These are phyloP conservation scores for Zygoascus flipseniorum DNA, from an alignment of 805 yeast species.

Conservation along the genomic window DNA sequence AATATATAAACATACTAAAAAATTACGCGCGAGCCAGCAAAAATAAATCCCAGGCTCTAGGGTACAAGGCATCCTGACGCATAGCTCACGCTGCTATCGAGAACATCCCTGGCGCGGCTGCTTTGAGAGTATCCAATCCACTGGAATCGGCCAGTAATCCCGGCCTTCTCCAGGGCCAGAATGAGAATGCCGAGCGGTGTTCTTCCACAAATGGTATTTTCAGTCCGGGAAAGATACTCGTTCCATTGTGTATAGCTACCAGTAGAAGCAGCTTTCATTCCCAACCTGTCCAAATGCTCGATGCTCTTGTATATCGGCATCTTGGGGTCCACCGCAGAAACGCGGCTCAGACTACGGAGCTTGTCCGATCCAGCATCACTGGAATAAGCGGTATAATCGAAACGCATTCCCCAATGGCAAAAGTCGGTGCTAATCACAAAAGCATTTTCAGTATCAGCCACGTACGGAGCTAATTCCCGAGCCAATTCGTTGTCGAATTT, in stretches of 20 bases:
- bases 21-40: too few species aligned
- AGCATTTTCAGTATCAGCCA: slow-evolving; percentile 47
- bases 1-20: background rate
- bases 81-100: slow-evolving; percentile 84
- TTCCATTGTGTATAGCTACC: slow-evolving; percentile 58
- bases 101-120: slow-evolving; percentile 35
- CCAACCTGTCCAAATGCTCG: slow-evolving; percentile 60
- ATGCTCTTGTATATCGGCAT: slow-evolving; percentile 64
- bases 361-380: slow-evolving; percentile 3
- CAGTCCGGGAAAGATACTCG: slow-evolving; percentile 57
- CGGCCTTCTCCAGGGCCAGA: slow-evolving; percentile 38
- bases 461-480: slow-evolving; percentile 40
- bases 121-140: slow-evolving; percentile 85
- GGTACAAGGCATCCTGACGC: slow-evolving; percentile 60
- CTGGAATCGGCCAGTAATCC: slow-evolving; percentile 29
- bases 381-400: slow-evolving; percentile 49
- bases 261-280: slow-evolving; percentile 49
- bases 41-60: background rate
- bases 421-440: slow-evolving; percentile 85
- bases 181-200: slow-evolving; percentile 67
- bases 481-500: slow-evolving; percentile 40
- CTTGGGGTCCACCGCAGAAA: slow-evolving; percentile 16
- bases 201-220: slow-evolving; percentile 91
- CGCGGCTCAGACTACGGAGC: slow-evolving; percentile 19
- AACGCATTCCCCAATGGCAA: slow-evolving; percentile 85